Base-by-base conservation (phyloP, 192 early-diverging fungal species). In the Phycomyces nitens region DNA sequence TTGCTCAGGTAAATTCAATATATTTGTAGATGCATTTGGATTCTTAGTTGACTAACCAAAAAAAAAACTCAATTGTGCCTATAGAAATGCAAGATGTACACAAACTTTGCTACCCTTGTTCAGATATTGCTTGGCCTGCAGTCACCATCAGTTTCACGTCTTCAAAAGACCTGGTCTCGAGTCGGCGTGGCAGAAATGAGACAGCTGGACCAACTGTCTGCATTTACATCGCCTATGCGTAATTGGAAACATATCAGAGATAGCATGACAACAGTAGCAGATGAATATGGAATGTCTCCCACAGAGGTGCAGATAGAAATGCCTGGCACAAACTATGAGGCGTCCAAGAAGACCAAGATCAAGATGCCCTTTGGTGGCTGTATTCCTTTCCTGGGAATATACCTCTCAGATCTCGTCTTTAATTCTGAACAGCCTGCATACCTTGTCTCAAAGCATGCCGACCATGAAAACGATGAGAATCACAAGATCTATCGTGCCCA, bases 41-140 rank as follows among this genome's bases (percentile, higher is more conserved):
- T 16, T 11, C 6, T 29, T 29, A 50, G 42, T 29, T 42, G 51
- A 50, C 21, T 2, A 21, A 38, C 24, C 20, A 21, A 18, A 26
- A 39, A 41, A n/a, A n/a, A n/a, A n/a, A n/a, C n/a, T n/a, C 7
- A 34, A 34, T 34, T 34, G 16, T 57, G 3, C 44, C 20, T 43
- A 15, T 53, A 84, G 82, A 85, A 81, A 66, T 87, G 86, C 38
- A 78, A 77, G 42, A 63, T 70, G 40, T 79, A 83, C 56, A 79
- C 80, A 65, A 87, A 87, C 26, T 87, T 84, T 55, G 81, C 80
- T 11, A 82, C 86, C 0, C 54, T 87, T n/a, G 82, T 82, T n/a
- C 82, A 84, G 58, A 74, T 87, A 44, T 73, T 85, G 58, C 64
- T 86, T 4, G 86, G 78, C 6, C 62, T 87, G 18, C 82, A 85